A percentile compares a stretch with the other conserved stretches of the same genome.
phyloP scores from a whole-genome alignment of 2,329 filamentous ascomycete species.

The Metarhizium sp. region DNA sequence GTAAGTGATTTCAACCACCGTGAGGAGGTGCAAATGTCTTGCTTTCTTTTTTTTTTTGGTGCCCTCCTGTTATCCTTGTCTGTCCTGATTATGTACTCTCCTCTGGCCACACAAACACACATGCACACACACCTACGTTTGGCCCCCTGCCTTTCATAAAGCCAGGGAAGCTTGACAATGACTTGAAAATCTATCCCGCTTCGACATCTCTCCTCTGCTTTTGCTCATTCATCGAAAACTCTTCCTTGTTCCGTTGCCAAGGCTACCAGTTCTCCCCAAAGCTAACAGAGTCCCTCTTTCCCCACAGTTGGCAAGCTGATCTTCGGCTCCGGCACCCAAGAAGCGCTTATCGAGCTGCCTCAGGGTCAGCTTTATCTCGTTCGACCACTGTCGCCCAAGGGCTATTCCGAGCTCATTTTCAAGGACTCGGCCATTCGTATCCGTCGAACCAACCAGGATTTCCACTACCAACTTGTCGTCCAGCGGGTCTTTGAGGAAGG shows the following conservation, averaged over 20 bases:
- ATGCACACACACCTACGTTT: too few relatives aligned
- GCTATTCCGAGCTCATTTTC: constrained; percentile 98
- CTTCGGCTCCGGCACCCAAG: constrained; percentile 79
- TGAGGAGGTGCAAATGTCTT: not conserved
- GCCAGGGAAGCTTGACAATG: not conserved
- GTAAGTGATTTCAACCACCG: constrained; percentile 20
- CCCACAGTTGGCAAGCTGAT: constrained; percentile 76
- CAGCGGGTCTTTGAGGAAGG: constrained; percentile 97
- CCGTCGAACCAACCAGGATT: constrained; percentile 86
- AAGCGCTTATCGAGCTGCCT: constrained; percentile 86
- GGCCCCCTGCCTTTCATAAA: not conserved
- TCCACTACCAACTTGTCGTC: constrained; percentile 93
- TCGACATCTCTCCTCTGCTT: not conserved
- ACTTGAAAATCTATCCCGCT: too few relatives aligned
- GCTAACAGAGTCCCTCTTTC: not conserved
- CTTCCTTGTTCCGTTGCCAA: not conserved
- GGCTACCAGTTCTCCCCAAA: not conserved
- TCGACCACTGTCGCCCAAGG: constrained; percentile 87
- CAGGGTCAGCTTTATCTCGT: constrained; percentile 97
- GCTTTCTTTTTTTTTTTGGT: not conserved
- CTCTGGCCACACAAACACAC: too few relatives aligned
- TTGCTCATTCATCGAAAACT: not conserved
- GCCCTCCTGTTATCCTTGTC: not conserved
- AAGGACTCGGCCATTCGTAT: constrained; percentile 92
- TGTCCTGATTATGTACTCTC: not conserved